Evolutionary conservation across 352 stramenopile species (phyloP).

Genomic region (Globisporangium takayamanum): DNA sequence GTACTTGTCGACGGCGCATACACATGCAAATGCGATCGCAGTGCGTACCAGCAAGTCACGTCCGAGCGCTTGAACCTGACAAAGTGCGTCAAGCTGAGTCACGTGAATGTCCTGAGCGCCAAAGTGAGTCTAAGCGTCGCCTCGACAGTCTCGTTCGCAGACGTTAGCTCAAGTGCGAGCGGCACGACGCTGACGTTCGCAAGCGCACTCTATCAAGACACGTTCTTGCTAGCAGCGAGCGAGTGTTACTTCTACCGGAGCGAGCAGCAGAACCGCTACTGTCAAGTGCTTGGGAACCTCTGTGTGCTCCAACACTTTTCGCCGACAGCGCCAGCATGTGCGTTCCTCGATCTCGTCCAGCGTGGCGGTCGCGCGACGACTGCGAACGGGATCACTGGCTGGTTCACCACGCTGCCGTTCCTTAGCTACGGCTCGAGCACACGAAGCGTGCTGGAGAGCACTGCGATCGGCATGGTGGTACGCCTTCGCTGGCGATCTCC

Average conservation of each 20-base stretch:
- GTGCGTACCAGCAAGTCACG: constrained; percentile 45
- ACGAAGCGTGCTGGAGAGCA: constrained; percentile 50
- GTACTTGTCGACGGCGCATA: constrained; percentile 12
- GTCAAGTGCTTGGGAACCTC: constrained; percentile 88
- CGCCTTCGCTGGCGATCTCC: background rate
- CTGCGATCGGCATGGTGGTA: constrained; percentile 72
- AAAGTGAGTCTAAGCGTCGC: constrained; percentile 38
- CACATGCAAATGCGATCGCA: constrained; percentile 51
- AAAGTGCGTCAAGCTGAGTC: constrained; percentile 38
- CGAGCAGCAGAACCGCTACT: constrained; percentile 60
- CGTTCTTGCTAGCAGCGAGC: constrained; percentile 60
- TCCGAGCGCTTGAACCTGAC: constrained; percentile 27
- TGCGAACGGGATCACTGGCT: constrained; percentile 43
- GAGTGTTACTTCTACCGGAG: constrained; percentile 86
- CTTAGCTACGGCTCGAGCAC: constrained; percentile 74
- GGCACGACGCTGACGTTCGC: constrained; percentile 24
- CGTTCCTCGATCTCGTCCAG: constrained; percentile 70
- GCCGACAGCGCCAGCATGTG: constrained; percentile 49
- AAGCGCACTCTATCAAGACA: constrained; percentile 73
- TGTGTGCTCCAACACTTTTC: constrained; percentile 92
- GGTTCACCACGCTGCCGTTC: constrained; percentile 84
- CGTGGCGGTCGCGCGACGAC: constrained; percentile 35
- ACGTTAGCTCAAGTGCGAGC: constrained; percentile 26
- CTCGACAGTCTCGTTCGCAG: constrained; percentile 31
- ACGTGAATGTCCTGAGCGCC: constrained; percentile 41